A percentile compares a stretch with the other conserved stretches of the same genome.
phyloP scores from a whole-genome alignment of 129 eudicot species.

The Chrysanthemum makinoi region DNA sequence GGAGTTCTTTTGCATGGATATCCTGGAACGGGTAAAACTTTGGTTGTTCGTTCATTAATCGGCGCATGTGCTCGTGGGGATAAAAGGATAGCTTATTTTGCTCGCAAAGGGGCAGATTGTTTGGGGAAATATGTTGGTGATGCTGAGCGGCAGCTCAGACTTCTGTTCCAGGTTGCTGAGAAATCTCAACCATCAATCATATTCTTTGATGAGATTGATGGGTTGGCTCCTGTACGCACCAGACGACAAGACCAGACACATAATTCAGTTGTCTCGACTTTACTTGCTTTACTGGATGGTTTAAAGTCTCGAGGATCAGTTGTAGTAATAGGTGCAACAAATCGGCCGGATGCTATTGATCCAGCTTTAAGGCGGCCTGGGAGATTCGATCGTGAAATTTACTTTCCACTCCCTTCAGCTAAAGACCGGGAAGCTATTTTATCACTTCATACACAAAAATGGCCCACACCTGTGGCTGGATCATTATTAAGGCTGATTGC shows the following conservation, averaged over 20 bases:
- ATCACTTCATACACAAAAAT: conserved; percentile 81
- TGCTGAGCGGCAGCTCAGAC: conserved; percentile 98
- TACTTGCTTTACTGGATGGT: conserved; percentile 94
- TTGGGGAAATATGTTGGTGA: conserved; percentile 99
- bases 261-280: conserved; percentile 94
- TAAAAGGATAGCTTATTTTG: conserved; percentile 87
- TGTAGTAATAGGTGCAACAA: conserved; percentile 95
- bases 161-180: conserved; percentile 95
- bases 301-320: conserved; percentile 96
- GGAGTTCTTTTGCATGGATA: conserved; percentile 96
- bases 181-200: conserved; percentile 95
- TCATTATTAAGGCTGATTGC: conserved; percentile 70
- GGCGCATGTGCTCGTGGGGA: conserved; percentile 99
- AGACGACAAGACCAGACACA: conserved; percentile 99
- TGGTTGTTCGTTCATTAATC: conserved; percentile 87
- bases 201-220: conserved; percentile 97
- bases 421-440: conserved; percentile 90
- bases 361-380: conserved; percentile 98
- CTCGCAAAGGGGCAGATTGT: conserved; percentile 99
- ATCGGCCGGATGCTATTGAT: conserved; percentile 96
- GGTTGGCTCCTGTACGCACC: conserved; percentile 90
- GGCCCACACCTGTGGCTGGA: conserved; percentile 83
- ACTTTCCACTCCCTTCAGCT: conserved; percentile 75
- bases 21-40: conserved; percentile 98
- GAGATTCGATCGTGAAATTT: conserved; percentile 92